A percentile compares a stretch with the other conserved stretches of the same genome.
These are phyloP conservation scores for Trichosporon sp. DNA, from an alignment of 1,284 basidiomycete genomes.

Conservation along the genomic window DNA sequence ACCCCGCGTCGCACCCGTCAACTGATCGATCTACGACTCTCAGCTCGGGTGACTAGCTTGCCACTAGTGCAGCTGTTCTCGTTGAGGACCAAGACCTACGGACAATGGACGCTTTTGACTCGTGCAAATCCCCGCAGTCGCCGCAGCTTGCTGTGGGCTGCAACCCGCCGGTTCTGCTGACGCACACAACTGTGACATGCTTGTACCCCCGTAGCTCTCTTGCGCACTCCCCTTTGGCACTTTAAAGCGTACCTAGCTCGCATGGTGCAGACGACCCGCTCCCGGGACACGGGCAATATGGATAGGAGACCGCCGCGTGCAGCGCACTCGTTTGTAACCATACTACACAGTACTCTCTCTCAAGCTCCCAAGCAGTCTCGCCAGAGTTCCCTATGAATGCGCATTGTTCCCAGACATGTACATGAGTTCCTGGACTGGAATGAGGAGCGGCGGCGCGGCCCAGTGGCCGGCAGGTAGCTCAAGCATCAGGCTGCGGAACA, in stretches of 20 bases:
- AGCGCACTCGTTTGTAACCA: neutral
- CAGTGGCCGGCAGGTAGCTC: constrained; percentile 6
- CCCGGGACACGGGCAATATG: neutral
- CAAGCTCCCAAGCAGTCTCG: no score
- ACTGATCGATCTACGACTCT: neutral
- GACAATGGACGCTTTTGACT: neutral
- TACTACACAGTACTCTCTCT: neutral
- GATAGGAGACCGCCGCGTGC: neutral
- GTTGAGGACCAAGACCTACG: neutral
- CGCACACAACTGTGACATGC: neutral
- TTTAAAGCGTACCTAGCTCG: neutral
- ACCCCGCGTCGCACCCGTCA: neutral
- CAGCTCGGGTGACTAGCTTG: neutral
- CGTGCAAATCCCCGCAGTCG: neutral
- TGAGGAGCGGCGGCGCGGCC: neutral
- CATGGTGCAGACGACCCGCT: neutral
- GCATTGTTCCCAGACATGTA: neutral
- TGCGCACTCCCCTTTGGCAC: neutral
- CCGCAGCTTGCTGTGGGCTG: neutral
- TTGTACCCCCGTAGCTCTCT: neutral
- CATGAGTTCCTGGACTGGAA: neutral
- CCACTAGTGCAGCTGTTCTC: neutral
- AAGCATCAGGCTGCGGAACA: constrained; percentile 1
- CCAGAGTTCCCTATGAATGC: neutral
- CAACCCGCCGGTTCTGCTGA: neutral